Conservation (phyloP, 768 basidiomycete species). For the Arthromyces matolae region DNA sequence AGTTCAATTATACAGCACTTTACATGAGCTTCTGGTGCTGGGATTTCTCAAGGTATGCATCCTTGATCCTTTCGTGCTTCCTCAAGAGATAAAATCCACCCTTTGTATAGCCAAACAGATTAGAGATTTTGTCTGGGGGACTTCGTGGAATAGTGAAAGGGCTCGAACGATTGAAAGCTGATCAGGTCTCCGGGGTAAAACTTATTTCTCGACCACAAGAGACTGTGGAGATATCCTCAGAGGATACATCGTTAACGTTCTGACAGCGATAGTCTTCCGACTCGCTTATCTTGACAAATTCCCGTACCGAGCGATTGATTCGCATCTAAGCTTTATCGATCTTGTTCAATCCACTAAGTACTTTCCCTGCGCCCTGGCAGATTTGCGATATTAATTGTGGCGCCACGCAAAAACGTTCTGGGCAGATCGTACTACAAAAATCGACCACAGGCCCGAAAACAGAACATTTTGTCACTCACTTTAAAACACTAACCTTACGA, state of each 20-base stretch:
- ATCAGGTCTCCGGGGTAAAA: conserved; percentile 39
- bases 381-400: too few species aligned
- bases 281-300: too few species aligned
- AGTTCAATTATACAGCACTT: neutral
- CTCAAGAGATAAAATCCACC: neutral
- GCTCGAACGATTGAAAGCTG: conserved; percentile 31
- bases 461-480: too few species aligned
- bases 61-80: neutral
- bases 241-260: neutral
- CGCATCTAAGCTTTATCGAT: too few species aligned
- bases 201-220: conserved; percentile 31
- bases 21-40: neutral
- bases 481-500: too few species aligned
- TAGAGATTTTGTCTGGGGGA: conserved; percentile 37
- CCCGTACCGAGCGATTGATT: too few species aligned
- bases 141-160: conserved; percentile 34
- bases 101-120: conserved; percentile 29
- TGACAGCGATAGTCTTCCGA: too few species aligned
- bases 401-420: too few species aligned
- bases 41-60: neutral
- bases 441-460: too few species aligned
- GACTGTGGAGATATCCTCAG: neutral
- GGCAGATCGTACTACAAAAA: too few species aligned
- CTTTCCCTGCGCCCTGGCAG: too few species aligned
- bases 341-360: too few species aligned